Percentiles rank a stretch among this genome's conserved stretches.
These are phyloP conservation scores for Euryodendron excelsum DNA, from an alignment of 148 eudicot species.

Conservation along the genomic window DNA sequence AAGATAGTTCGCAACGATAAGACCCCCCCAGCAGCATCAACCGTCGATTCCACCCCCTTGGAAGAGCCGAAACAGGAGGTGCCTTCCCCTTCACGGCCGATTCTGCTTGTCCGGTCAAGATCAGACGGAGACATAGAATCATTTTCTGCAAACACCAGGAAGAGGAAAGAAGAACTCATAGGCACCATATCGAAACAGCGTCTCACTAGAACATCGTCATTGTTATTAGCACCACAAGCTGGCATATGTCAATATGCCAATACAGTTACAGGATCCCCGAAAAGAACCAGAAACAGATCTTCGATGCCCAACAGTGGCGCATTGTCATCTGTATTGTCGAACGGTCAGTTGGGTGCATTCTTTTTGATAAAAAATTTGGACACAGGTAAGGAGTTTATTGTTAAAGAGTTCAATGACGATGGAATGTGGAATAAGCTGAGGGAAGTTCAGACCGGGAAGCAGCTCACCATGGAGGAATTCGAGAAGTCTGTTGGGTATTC, in stretches of 20 bases:
- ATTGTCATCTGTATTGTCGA: conserved; percentile 8
- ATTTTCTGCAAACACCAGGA: conserved; percentile 44
- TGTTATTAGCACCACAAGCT: conserved; percentile 20
- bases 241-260: conserved; percentile 36
- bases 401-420: conserved; percentile 72
- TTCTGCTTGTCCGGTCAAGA: conserved; percentile 61
- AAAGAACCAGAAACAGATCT: conserved; percentile 7
- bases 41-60: neutral
- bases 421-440: conserved; percentile 91
- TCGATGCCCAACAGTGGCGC: neutral
- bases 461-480: conserved; percentile 89
- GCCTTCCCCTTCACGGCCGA: conserved; percentile 12
- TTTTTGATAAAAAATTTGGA: conserved; percentile 88
- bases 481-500: conserved; percentile 84
- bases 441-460: conserved; percentile 84
- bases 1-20: conserved; percentile 25
- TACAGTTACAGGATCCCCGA: conserved; percentile 3
- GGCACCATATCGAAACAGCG: conserved; percentile 73
- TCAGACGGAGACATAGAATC: conserved; percentile 75
- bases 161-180: conserved; percentile 63
- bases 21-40: neutral
- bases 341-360: conserved; percentile 48
- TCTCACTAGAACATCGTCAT: conserved; percentile 69
- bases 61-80: conserved; percentile 7
- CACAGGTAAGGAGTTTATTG: conserved; percentile 87